Evolutionary conservation across 139 green algal species (phyloP).

Genomic region (Closterium sp.): DNA sequence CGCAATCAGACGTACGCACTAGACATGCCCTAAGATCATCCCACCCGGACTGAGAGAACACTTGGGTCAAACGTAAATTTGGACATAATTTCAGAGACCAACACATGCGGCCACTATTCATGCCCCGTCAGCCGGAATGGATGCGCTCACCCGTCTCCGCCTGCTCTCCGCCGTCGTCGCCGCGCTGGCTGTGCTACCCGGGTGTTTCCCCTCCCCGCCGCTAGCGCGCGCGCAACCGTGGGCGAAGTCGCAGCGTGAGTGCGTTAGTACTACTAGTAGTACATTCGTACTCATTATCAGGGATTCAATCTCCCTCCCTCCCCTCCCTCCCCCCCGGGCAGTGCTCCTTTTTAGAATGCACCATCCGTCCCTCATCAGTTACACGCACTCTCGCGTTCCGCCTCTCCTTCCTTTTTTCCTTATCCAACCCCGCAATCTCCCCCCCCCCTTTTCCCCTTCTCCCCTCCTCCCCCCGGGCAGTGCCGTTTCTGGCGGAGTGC

Average conservation of each 20-base stretch:
- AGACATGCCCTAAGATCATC: no score
- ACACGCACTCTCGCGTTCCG: no score
- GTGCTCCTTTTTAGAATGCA: neutral
- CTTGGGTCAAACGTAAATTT: no score
- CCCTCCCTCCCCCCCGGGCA: no score
- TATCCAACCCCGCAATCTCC: no score
- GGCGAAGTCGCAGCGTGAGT: neutral
- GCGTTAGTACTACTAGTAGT: no score
- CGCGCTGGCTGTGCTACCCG: neutral
- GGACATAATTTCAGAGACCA: no score
- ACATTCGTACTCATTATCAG: no score
- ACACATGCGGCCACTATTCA: neutral
- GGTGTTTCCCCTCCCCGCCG: neutral
- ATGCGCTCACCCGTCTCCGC: neutral
- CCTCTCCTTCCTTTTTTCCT: neutral
- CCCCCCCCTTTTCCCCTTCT: neutral
- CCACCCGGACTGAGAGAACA: no score
- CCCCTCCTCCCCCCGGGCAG: neutral
- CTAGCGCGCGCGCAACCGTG: neutral
- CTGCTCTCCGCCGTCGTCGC: neutral
- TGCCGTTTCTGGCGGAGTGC: neutral
- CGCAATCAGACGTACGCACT: no score
- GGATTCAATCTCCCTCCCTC: no score
- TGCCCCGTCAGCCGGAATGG: neutral
- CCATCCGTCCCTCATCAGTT: neutral